Conservation (phyloP, 352 stramenopile species). For the Phytophthora tentaculata region DNA sequence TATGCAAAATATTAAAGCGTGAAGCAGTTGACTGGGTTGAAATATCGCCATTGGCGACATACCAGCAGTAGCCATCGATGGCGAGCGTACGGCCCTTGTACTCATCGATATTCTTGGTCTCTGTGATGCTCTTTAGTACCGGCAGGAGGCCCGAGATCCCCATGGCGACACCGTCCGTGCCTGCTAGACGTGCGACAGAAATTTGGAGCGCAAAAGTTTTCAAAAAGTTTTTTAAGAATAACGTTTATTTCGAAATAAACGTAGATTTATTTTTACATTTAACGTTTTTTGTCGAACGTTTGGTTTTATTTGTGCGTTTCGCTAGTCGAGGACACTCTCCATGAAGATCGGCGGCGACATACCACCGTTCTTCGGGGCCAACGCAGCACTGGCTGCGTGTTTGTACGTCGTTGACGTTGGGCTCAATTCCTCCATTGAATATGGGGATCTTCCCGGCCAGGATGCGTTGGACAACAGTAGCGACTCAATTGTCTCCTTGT, state of each 20-base stretch:
- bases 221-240: conserved; percentile 6
- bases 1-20: neutral
- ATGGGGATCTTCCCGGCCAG: conserved; percentile 52
- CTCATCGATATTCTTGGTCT: conserved; percentile 54
- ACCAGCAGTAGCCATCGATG: conserved; percentile 89
- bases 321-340: neutral
- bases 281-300: conserved; percentile 9
- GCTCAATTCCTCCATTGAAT: conserved; percentile 71
- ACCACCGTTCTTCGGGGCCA: conserved; percentile 47
- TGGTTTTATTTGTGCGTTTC: neutral
- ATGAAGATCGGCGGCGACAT: conserved; percentile 24
- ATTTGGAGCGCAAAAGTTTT: conserved; percentile 41
- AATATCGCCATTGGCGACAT: conserved; percentile 4
- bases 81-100: conserved; percentile 74
- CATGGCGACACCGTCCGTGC: conserved; percentile 36
- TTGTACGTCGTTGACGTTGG: conserved; percentile 64
- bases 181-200: conserved; percentile 34
- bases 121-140: conserved; percentile 81
- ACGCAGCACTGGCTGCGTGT: conserved; percentile 43
- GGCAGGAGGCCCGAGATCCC: conserved; percentile 65
- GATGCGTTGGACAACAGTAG: conserved; percentile 33
- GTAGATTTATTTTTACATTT: too few relatives aligned
- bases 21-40: neutral
- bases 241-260: too few relatives aligned
- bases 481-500: conserved; percentile 67